Evolutionary conservation across 2,329 filamentous ascomycete species (phyloP), one percentile per base, ranked within the genome.

Genomic region (Calonectria fujianensis): DNA sequence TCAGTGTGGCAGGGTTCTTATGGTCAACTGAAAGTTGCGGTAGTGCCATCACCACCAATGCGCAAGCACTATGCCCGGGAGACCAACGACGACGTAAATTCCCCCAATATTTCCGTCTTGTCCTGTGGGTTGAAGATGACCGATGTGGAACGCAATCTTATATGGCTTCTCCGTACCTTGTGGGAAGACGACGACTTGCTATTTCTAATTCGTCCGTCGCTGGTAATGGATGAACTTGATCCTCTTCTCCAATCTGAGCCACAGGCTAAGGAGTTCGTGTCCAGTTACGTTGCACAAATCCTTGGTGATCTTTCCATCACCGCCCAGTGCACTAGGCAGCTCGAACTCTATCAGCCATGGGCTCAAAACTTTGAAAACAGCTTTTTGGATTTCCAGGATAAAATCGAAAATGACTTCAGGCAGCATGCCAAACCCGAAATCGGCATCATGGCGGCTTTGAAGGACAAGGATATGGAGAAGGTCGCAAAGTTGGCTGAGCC

Each of bases 261-360:
- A 0, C 73, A 81, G 9, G 84, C 83, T 0, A 80, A 81, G 24
- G 80, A 82, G 1, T 74, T 89, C 8, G 71, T 90, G 0, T 87
- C 89, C 0, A 52, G 83, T 0, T 82, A 76, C 18, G 75, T 89
- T 0, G 83, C 82, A 2, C 70, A 70, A 0, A 51, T 85, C 0
- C 83, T 91, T 10, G 85, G 86, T 3, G 85, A 89, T 20, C 79
- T 91, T 0, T 85, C 88, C 3, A 85, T 91, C 41, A 50, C 90
- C 0, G 77, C 83, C 1, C 82, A 91, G 73, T 88, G 87, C 64
- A 35, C 86, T 10, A 80, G 82, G 7, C 88, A 91, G 72, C 76
- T 91, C 4, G 80, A 88, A 2, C 72, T 86, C 0, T 90, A 86
- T 74, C 86, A 88, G 59, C 89, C 89, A 0, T 90, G 89, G 88